Evolutionary conservation across 768 basidiomycete genomes (phyloP).

Genomic region (Scleroderma bovista): DNA sequence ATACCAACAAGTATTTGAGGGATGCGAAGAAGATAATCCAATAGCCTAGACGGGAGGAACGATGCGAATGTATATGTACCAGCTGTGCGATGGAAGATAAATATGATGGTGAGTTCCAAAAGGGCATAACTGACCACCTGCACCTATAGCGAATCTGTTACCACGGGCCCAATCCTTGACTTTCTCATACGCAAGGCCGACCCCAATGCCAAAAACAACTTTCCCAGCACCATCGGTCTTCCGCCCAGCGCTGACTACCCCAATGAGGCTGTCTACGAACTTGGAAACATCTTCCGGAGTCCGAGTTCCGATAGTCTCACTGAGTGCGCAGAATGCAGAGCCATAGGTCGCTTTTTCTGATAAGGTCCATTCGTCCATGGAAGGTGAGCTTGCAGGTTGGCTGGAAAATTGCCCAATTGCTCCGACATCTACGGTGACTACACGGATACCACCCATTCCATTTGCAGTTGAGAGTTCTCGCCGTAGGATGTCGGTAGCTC

Average conservation of each 20-base stretch:
- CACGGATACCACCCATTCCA: constrained; percentile 47
- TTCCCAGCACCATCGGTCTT: constrained; percentile 34
- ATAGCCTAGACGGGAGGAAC: constrained; percentile 55
- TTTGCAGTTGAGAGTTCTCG: constrained; percentile 67
- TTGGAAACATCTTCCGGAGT: constrained; percentile 50
- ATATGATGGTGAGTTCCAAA: not conserved
- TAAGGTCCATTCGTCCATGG: constrained; percentile 68
- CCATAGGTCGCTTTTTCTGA: constrained; percentile 73
- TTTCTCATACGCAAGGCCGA: constrained; percentile 37
- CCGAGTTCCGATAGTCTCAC: constrained; percentile 38
- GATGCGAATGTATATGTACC: constrained; percentile 67
- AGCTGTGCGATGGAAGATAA: constrained; percentile 37
- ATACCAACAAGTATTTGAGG: constrained; percentile 60
- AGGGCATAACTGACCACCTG: constrained; percentile 55
- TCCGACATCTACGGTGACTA: constrained; percentile 74
- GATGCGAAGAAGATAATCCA: constrained; percentile 61
- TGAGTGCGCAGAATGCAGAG: constrained; percentile 53
- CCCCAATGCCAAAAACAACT: constrained; percentile 37
- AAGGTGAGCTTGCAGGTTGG: constrained; percentile 34
- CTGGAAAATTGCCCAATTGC: constrained; percentile 30
- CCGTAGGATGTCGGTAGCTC: constrained; percentile 67
- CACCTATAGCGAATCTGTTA: constrained; percentile 66
- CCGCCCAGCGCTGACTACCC: constrained; percentile 53
- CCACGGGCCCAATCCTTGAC: constrained; percentile 57
- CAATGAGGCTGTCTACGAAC: constrained; percentile 55